phyloP scores from a whole-genome alignment of 2,329 filamentous ascomycete species.

The Pseudogymnoascus sp. region DNA sequence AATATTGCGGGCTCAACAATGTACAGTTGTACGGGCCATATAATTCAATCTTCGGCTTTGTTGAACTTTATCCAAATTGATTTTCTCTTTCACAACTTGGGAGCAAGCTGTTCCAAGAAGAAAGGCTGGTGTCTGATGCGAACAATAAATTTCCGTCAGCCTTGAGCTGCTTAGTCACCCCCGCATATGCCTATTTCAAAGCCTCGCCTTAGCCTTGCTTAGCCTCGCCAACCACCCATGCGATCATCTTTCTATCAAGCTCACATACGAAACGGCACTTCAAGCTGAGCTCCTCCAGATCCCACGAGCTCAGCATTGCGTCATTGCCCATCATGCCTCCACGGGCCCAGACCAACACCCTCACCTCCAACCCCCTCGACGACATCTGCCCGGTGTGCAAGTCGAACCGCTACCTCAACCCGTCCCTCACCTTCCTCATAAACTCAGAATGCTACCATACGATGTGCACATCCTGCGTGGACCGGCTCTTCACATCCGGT shows the following conservation, averaged over 20 bases:
- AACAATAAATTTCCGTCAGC: constrained; percentile 12
- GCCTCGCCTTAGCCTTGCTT: constrained; percentile 12
- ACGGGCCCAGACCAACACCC: not conserved
- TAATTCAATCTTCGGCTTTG: not conserved
- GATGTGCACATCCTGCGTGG: constrained; percentile 95
- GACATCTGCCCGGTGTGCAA: constrained; percentile 98
- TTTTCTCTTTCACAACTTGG: constrained; percentile 1
- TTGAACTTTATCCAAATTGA: not conserved
- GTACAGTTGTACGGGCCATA: not conserved
- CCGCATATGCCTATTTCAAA: constrained; percentile 13
- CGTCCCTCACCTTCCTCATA: constrained; percentile 88
- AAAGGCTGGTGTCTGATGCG: not conserved
- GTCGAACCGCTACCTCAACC: constrained; percentile 90
- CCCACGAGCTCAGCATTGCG: not conserved
- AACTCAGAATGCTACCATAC: constrained; percentile 99
- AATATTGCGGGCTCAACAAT: not conserved
- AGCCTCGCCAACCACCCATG: not conserved
- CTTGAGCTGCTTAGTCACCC: constrained; percentile 14
- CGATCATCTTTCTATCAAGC: not conserved
- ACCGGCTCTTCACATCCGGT: constrained; percentile 86
- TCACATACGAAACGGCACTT: not conserved
- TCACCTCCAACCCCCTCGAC: constrained; percentile 16
- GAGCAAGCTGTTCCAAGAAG: constrained; percentile 1
- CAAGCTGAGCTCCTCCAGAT: constrained; percentile 1
- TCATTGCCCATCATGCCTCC: constrained; percentile 1